phyloP scores from a whole-genome alignment of 768 basidiomycete species.

The Cantharellus cinnabarinus region DNA sequence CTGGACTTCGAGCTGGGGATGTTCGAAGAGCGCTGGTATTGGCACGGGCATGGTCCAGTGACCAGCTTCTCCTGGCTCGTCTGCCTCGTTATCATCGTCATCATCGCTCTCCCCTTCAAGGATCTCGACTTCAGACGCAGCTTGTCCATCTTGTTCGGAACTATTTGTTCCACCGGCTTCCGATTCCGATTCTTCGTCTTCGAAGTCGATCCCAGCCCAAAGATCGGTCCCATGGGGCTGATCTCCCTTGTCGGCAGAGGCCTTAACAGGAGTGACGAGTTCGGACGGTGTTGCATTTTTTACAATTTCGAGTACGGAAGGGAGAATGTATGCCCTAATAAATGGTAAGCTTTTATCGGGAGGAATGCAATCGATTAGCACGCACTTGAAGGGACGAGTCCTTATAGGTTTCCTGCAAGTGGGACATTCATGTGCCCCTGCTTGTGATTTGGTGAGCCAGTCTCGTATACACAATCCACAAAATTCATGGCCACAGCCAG shows the following conservation, averaged over 20 bases:
- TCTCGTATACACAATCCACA: not conserved
- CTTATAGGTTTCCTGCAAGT: not conserved
- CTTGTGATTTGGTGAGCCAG: not conserved
- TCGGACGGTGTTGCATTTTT: not conserved
- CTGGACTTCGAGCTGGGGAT: too few species aligned
- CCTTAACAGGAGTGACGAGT: not conserved
- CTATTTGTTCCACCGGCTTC: too few species aligned
- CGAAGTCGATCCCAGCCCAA: not conserved
- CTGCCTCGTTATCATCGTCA: not conserved
- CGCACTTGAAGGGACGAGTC: not conserved
- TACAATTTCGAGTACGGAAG: not conserved
- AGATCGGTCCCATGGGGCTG: not conserved
- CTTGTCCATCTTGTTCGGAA: not conserved
- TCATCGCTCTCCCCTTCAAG: not conserved
- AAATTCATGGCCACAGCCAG: not conserved
- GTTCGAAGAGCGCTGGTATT: not conserved
- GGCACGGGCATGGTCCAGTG: not conserved
- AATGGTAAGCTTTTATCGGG: not conserved
- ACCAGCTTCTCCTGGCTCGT: not conserved
- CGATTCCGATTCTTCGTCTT: too few species aligned
- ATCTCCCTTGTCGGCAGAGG: not conserved
- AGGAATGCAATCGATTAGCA: not conserved
- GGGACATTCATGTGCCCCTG: not conserved
- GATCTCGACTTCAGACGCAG: not conserved
- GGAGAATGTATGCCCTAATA: not conserved